A percentile compares a stretch with the other conserved stretches of the same genome.
phyloP scores from a whole-genome alignment of 1,284 basidiomycete species.

The Sporisorium sorghi region DNA sequence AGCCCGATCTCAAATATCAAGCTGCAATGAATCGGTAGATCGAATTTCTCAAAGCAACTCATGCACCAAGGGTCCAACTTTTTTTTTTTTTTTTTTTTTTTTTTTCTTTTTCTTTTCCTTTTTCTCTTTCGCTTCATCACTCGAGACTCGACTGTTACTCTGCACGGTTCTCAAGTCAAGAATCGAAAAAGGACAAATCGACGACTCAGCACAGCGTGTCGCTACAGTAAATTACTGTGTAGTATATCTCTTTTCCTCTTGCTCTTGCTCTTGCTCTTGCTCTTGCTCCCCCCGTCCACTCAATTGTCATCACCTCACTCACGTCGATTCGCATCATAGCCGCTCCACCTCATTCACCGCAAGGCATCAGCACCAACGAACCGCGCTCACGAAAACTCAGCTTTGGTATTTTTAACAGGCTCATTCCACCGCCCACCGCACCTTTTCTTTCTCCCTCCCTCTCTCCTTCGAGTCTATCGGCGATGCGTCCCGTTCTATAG shows the following conservation, averaged over 20 bases:
- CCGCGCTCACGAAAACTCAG: neutral
- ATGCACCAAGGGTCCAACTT: slow-evolving; percentile 37
- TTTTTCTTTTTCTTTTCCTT: neutral
- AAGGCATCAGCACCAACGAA: neutral
- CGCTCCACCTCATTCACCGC: neutral
- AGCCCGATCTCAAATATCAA: no score
- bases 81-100: slow-evolving; percentile 4
- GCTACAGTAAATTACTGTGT: no score
- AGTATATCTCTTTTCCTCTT: slow-evolving; percentile 3
- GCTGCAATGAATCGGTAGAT: neutral
- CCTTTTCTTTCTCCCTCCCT: neutral
- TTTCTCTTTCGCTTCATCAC: neutral
- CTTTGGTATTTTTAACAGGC: neutral
- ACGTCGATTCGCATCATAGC: neutral
- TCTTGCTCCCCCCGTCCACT: no score
- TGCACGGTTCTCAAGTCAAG: slow-evolving; percentile 15
- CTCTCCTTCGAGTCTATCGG: neutral
- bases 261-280: neutral
- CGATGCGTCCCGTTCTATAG: slow-evolving; percentile 2
- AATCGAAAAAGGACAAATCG: slow-evolving; percentile 6
- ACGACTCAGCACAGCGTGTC: slow-evolving; percentile 18
- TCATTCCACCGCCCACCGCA: neutral
- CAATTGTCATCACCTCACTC: neutral
- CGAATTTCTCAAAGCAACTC: neutral
- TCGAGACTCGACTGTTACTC: no score